Evolutionary conservation across 345 rosid species (phyloP), one percentile per base, ranked within the genome.

Genomic region (Citrus glauca): DNA sequence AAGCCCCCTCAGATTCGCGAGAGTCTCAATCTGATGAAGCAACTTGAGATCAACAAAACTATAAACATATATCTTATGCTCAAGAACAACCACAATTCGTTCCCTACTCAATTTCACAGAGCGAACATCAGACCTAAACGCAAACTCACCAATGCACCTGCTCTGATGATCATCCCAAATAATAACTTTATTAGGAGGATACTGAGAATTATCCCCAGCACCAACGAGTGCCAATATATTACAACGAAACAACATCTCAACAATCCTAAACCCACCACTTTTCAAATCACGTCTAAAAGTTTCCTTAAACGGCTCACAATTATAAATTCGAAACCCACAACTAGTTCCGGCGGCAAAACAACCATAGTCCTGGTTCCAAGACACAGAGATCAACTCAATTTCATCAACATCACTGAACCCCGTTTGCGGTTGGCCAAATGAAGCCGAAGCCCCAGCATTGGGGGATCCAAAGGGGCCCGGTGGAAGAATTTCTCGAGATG

Each of bases 101-200:
- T 91, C 98, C 66, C 89, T 80, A 77, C 97, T 90, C 71, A 95
- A 68, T 78, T 87, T 92, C 80, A 91, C 99, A 20, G 91, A 89
- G 62, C 94, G 91, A 40, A 95, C 87, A 20, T 95, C 94, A 2
- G 97, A 93, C 75, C 94, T 83, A 81, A 93, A 95, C 6, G 95
- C 81, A 70, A 92, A 91, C 73, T 95, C 98, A 82, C 93, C 90
- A 37, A 95, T 91, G 85, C 97, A 92, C 72, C 90, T 88, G 78
- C 91, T 91, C 76, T 93, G 96, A 71, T 88, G 92, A 79, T 95
- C 99, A 86, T 95, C 96, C 97, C 98, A 93, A 53, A 95, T 92
- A 81, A 93, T 79, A 30, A 91, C 97, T 85, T 93, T 93, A 79
- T 88, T 91, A 6, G 97, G 88, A 69, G 98, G 92, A 72, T 93